phyloP scores from a whole-genome alignment of 2,329 filamentous ascomycete species.

The Phaeoacremonium minimum region DNA sequence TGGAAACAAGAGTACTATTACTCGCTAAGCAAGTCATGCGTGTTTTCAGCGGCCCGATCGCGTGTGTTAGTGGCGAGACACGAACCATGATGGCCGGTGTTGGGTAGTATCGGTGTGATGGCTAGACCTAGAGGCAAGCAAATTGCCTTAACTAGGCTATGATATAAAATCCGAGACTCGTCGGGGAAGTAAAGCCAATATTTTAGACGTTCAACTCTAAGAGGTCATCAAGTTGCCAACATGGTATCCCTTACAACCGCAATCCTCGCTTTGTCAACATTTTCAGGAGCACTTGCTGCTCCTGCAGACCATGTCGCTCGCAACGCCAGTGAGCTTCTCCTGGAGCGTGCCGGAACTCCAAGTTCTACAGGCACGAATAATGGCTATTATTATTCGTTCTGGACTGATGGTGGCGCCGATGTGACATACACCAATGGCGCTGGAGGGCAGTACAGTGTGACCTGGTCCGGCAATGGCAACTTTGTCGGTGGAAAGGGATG shows the following conservation, averaged over 20 bases:
- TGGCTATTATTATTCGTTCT: constrained; percentile 40
- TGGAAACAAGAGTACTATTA: no score
- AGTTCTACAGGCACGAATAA: constrained; percentile 18
- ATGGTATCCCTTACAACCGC: neutral
- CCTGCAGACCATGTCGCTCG: neutral
- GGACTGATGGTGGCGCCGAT: constrained; percentile 33
- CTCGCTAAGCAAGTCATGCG: no score
- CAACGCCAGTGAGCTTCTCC: neutral
- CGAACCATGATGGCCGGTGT: no score
- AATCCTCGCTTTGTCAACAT: neutral
- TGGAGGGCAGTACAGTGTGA: constrained; percentile 28
- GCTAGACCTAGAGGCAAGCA: no score
- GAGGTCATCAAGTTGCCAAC: no score
- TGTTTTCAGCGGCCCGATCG: no score
- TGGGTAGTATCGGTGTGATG: no score
- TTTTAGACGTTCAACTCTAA: no score
- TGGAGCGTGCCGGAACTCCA: constrained; percentile 9
- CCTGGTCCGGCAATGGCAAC: constrained; percentile 36
- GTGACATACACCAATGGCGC: constrained; percentile 34
- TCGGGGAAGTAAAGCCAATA: no score
- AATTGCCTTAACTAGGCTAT: no score
- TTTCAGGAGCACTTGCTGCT: neutral
- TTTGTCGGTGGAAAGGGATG: constrained; percentile 46
- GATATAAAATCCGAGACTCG: no score
- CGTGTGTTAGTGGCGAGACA: no score